Conservation (phyloP, 768 basidiomycete species). For the Lactarius evosmus region DNA sequence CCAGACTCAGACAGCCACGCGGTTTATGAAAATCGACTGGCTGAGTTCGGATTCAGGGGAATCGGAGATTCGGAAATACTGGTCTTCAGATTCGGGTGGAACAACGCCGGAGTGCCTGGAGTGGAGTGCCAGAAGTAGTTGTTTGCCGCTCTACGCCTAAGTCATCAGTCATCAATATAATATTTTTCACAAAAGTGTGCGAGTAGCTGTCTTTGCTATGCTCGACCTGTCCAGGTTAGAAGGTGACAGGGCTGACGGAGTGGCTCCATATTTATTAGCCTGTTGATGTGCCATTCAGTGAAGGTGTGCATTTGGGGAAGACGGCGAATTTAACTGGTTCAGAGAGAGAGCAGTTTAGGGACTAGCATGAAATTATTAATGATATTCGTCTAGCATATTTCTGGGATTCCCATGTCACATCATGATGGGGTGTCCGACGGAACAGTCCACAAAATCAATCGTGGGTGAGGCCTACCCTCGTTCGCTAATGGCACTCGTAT, state of each 20-base stretch:
- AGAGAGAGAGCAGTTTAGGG: neutral
- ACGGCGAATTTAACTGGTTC: neutral
- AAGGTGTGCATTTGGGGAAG: neutral
- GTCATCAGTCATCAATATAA: too few species aligned
- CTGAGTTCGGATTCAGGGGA: neutral
- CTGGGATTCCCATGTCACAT: neutral
- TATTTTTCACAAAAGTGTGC: too few species aligned
- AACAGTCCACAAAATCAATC: neutral
- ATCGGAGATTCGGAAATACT: neutral
- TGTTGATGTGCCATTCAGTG: neutral
- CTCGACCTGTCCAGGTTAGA: neutral
- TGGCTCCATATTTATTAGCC: neutral
- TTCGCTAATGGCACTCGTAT: neutral
- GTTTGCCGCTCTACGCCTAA: neutral
- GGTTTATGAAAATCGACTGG: neutral
- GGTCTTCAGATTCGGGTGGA: neutral
- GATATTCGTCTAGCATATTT: neutral
- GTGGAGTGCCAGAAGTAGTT: neutral
- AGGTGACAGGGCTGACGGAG: neutral
- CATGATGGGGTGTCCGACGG: neutral
- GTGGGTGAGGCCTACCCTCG: neutral
- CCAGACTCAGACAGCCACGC: neutral
- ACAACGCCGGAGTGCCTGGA: neutral
- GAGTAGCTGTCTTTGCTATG: neutral
- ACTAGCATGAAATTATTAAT: conserved; percentile 1